Percentiles rank a stretch among this genome's conserved stretches.
Conservation (phyloP, 2,329 filamentous ascomycete species). For the Nigrograna mackinnonii region DNA sequence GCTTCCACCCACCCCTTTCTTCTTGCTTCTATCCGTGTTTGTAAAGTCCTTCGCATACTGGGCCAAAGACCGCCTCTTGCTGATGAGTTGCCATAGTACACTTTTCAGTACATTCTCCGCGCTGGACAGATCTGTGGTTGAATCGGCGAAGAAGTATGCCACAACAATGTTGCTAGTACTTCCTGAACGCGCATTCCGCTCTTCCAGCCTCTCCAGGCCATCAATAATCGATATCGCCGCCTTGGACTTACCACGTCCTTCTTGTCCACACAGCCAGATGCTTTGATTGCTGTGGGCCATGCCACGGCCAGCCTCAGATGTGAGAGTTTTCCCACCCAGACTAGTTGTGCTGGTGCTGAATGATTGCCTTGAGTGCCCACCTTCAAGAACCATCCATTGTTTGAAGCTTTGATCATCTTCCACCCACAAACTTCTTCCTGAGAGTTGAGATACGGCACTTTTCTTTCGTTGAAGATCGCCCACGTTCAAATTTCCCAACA, state of each 20-base stretch:
- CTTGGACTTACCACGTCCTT: neutral
- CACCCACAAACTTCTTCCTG: neutral
- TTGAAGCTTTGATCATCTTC: neutral
- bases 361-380: neutral
- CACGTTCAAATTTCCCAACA: neutral
- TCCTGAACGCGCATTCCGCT: neutral
- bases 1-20: neutral
- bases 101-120: neutral
- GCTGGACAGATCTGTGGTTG: neutral
- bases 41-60: neutral
- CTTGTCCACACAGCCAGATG: neutral
- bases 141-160: neutral
- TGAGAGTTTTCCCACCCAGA: too few species aligned
- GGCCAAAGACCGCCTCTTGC: neutral
- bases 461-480: neutral
- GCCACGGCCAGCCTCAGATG: too few species aligned
- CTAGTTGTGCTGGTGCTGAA: neutral
- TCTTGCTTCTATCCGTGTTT: neutral
- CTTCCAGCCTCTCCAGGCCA: neutral
- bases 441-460: neutral
- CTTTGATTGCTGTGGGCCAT: constrained; percentile 3
- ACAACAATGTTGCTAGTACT: neutral
- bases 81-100: neutral
- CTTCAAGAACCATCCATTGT: neutral
- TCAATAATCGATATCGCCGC: neutral